Evolutionary conservation across 2,329 filamentous ascomycete genomes (phyloP).

Genomic region (Colletotrichum trifolii): DNA sequence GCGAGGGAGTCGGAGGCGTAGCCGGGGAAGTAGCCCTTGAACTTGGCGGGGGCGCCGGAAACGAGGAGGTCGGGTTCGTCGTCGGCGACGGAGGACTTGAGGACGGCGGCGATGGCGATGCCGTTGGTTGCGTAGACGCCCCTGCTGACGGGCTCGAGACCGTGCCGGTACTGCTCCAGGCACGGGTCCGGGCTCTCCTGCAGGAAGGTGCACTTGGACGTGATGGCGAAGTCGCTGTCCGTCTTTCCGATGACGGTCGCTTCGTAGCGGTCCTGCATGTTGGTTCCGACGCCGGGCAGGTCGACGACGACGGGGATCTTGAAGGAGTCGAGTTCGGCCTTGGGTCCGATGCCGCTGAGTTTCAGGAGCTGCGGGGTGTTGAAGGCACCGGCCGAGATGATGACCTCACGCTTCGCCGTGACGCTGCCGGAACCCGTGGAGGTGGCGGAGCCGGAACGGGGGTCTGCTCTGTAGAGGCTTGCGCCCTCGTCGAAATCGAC

Average conservation of each 20-base stretch:
- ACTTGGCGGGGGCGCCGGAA: conserved; percentile 64
- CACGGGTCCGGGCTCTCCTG: conserved; percentile 49
- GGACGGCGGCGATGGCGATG: conserved; percentile 60
- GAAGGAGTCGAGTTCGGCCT: conserved; percentile 52
- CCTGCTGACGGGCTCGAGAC: conserved; percentile 40
- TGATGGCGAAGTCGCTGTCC: conserved; percentile 42
- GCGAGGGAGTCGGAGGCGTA: conserved; percentile 58
- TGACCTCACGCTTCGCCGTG: conserved; percentile 54
- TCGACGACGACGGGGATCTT: conserved; percentile 57
- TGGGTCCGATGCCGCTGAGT: conserved; percentile 60
- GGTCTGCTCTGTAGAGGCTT: conserved; percentile 55
- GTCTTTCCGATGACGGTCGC: conserved; percentile 37
- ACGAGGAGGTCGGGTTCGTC: conserved; percentile 65
- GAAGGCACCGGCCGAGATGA: conserved; percentile 60
- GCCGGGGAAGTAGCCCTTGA: conserved; percentile 67
- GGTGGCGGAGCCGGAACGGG: conserved; percentile 45
- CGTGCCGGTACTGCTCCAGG: conserved; percentile 45
- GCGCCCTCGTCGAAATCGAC: conserved; percentile 50
- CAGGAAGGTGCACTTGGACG: conserved; percentile 46
- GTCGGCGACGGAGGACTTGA: conserved; percentile 48
- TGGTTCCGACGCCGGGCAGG: conserved; percentile 62
- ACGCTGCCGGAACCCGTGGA: conserved; percentile 1
- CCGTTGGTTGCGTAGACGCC: conserved; percentile 58
- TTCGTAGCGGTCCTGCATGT: conserved; percentile 59
- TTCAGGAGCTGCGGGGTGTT: conserved; percentile 64